Percentiles rank a stretch among this genome's conserved stretches.
Evolutionary conservation across 495 filamentous ascomycete genomes (phyloP).

Genomic region (Xylaria flabelliformis): DNA sequence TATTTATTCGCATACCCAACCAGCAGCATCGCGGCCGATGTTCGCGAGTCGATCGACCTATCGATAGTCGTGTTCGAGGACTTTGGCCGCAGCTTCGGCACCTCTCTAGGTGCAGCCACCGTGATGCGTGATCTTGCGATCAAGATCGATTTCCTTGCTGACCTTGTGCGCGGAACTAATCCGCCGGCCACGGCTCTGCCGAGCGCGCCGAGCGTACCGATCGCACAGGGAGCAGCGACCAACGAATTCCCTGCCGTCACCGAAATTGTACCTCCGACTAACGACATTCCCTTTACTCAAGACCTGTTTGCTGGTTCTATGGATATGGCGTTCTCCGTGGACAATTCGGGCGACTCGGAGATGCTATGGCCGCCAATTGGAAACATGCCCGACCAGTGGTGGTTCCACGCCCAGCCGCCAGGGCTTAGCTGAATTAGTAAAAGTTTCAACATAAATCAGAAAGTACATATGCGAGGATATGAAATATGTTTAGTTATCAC

Average conservation of each 20-base stretch:
- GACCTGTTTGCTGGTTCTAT: conserved; percentile 19
- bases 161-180: conserved; percentile 11
- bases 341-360: conserved; percentile 27
- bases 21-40: conserved; percentile 34
- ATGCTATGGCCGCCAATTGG: conserved; percentile 26
- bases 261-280: not conserved
- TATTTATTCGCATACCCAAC: conserved; percentile 51
- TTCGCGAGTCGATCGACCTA: conserved; percentile 48
- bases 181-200: conserved; percentile 3
- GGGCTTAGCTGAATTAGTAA: not conserved
- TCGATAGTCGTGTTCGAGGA: conserved; percentile 54
- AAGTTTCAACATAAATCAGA: not conserved
- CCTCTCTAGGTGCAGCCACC: conserved; percentile 49
- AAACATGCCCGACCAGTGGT: conserved; percentile 26
- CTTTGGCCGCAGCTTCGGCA: conserved; percentile 51
- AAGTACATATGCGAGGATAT: not conserved
- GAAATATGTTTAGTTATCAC: not conserved
- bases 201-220: not conserved
- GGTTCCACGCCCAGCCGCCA: conserved; percentile 15
- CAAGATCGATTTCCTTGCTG: conserved; percentile 33
- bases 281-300: conserved; percentile 15
- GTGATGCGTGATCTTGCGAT: conserved; percentile 41
- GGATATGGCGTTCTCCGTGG: conserved; percentile 25
- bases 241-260: not conserved
- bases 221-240: not conserved